Conservation (phyloP, 805 yeast genomes). For the Yamadazyma nakazawae region DNA sequence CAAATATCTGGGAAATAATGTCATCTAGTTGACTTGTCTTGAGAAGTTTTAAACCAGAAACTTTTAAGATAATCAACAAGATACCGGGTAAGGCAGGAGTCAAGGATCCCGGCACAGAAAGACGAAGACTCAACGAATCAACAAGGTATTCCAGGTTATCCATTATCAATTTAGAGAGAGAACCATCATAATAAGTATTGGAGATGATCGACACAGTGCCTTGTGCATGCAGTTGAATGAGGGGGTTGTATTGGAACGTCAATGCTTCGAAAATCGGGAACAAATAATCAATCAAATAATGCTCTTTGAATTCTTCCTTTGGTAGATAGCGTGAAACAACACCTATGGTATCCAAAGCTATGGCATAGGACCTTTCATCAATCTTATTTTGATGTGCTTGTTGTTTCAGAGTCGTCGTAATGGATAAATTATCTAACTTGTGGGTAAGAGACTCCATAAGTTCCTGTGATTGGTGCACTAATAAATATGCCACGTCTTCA, state of each 20-base stretch:
- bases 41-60: constrained; percentile 67
- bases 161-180: constrained; percentile 52
- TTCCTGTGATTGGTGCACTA: constrained; percentile 38
- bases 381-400: constrained; percentile 8
- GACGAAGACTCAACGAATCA: constrained; percentile 68
- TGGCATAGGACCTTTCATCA: constrained; percentile 27
- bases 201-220: constrained; percentile 45
- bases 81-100: constrained; percentile 73
- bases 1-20: constrained; percentile 69
- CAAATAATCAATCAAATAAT: constrained; percentile 65
- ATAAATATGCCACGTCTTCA: constrained; percentile 26
- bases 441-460: constrained; percentile 35
- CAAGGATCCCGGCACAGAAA: constrained; percentile 63
- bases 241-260: constrained; percentile 49
- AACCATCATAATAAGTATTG: constrained; percentile 49
- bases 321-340: constrained; percentile 20
- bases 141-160: constrained; percentile 78
- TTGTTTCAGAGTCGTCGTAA: constrained; percentile 1
- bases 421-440: constrained; percentile 11
- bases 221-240: constrained; percentile 54
- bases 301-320: constrained; percentile 34
- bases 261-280: constrained; percentile 72
- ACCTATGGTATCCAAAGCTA: constrained; percentile 47
- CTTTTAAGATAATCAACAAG: constrained; percentile 60
- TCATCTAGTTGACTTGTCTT: constrained; percentile 60